Conservation (phyloP, 495 filamentous ascomycete species). For the Coniosporium apollinis region DNA sequence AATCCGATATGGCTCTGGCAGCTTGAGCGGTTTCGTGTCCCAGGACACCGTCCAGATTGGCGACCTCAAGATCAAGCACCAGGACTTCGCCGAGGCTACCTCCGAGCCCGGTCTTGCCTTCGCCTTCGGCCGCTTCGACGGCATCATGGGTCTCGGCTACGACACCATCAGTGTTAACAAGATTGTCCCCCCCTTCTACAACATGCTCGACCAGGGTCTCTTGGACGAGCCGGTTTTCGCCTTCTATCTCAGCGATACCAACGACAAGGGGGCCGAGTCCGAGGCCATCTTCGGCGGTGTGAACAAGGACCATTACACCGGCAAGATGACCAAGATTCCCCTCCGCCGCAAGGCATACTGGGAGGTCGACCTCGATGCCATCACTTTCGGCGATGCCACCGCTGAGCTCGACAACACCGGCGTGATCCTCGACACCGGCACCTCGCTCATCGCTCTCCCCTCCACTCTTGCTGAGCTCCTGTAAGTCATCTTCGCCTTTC, state of each 20-base stretch:
- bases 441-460: conserved; percentile 92
- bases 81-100: conserved; percentile 92
- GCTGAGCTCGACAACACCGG: conserved; percentile 87
- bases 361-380: conserved; percentile 92
- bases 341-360: conserved; percentile 98
- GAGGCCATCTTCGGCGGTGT: conserved; percentile 88
- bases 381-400: conserved; percentile 65
- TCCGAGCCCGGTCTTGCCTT: conserved; percentile 90
- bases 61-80: conserved; percentile 68
- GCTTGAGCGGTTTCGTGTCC: conserved; percentile 85
- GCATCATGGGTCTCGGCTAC: conserved; percentile 90
- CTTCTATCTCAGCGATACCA: conserved; percentile 78
- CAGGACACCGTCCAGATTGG: conserved; percentile 74
- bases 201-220: conserved; percentile 74
- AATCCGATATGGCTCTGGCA: conserved; percentile 92
- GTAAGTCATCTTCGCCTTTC: conserved; percentile 23
- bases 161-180: conserved; percentile 91
- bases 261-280: conserved; percentile 57
- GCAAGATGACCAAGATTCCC: conserved; percentile 81
- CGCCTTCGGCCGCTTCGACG: conserved; percentile 95
- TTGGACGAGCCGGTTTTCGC: conserved; percentile 89
- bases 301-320: conserved; percentile 69
- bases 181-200: conserved; percentile 91
- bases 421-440: conserved; percentile 95
- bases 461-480: conserved; percentile 86